Base-by-base conservation (phyloP, 2,329 filamentous ascomycete genomes). In the Aspergillus jensenii region DNA sequence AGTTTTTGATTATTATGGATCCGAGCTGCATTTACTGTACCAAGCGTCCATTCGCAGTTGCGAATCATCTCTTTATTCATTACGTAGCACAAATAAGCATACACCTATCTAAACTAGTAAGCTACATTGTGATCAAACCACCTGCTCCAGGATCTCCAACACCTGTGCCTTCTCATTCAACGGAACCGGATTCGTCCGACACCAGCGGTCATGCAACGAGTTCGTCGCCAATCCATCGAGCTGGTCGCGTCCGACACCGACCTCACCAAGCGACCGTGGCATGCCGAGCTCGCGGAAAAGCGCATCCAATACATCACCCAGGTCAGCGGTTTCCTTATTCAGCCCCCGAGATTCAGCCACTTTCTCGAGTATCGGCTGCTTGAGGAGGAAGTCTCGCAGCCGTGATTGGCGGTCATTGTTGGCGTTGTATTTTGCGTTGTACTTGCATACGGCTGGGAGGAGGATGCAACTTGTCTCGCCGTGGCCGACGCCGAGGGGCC, bases 401-500 rank as follows among this genome's bases (percentile, higher is more conserved):
- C 69, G 69, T 9, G 68, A 64, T 67, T 84, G 82, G 17, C 76
- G 70, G 8, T 75, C 73, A 8, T 70, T 68, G 31, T 79, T 79
- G 3, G 75, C 74, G 6, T 77, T 76, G 49, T 76, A 68, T 37
- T 66, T 68, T 2, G 74, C 72, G 57, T 87, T 87, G 65, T 77
- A 87, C 65, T 81, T 82, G 65, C 82, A 82, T 6, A 87, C 83
- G 0, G 80, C 78, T 0, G 84, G 83, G 37, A 81, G 74, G 55
- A 84, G 73, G 46, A 82, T 79, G 65, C 80, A 87, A 62, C 81
- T 84, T 27, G 84, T 87, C 68, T 85, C 83, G 11, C 84, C 84
- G 65, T 87, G 84, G 0, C 81, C 80, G 2, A 87, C 84, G 0
- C 84, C 84, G 3, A 83, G 67, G 0, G 83, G 83, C 0, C 81